Base-by-base conservation (phyloP, 257 asterid genomes). In the Fraxinus americana region DNA sequence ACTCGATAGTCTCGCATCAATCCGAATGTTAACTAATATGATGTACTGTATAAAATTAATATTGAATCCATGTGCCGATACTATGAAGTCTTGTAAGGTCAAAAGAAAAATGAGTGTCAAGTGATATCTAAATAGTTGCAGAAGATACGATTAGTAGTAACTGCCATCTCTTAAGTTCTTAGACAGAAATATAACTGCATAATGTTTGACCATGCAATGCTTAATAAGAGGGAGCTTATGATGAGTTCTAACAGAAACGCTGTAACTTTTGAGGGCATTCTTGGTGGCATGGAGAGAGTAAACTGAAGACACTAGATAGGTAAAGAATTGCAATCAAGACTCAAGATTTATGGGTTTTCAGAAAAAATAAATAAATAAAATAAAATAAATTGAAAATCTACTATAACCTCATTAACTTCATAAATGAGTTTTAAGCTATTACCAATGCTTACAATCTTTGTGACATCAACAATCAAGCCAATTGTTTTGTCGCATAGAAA, bases 381-480 rank as follows among this genome's bases (percentile, higher is more conserved):
- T 32, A 32, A 54, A 61, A 21, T 4, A 7, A 63, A 2, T 25
- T 9, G 30, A 10, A 63, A 19, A 63, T 63, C 69, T 27, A 63
- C 5, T 0, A 25, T 25, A 63, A 63, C 34, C 32, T 63, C 7
- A 11, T 63, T 9, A 63, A 63, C 69, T 25, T 8, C 27, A 23
- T 59, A 5, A 2, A 63, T 23, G 34, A 63, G 17, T 25, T 63
- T 25, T 63, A 32, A 63, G 34, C 69, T 25, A 54, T 50, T 19
- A 3, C 17, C 14, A 63, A 63, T 63, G 69, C 39, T 50, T 65
- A 57, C 74, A 73, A 38, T 43, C 74, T 19, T 25, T 54, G 19
- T 57, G 43, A 71, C 4, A 76, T 75, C 77, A 61, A 36, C 59
- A 7, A 61, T 21, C 27, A 21, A 61, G 32, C 68, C 67, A 59